Evolutionary conservation across 257 asterid genomes (phyloP).

Genomic region (Nicotiana knightiana): DNA sequence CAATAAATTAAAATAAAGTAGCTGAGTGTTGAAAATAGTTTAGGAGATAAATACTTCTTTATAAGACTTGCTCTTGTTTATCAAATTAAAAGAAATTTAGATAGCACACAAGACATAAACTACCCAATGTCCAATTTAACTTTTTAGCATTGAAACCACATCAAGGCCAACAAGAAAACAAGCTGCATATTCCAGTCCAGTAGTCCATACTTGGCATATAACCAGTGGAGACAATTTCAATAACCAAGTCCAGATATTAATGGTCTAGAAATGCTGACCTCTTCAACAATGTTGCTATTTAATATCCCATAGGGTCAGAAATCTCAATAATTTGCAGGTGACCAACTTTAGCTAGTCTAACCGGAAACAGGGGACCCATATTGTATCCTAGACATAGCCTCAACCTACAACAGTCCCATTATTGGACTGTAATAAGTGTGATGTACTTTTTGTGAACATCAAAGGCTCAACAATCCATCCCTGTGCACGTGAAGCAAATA

Average conservation of each 20-base stretch:
- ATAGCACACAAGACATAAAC: not conserved
- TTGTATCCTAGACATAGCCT: conserved; percentile 18
- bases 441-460: not conserved
- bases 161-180: not conserved
- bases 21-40: not conserved
- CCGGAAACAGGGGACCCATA: conserved; percentile 32
- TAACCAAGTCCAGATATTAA: conserved; percentile 15
- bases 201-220: not conserved
- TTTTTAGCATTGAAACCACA: not conserved
- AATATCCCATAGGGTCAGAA: conserved; percentile 14
- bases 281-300: conserved; percentile 22
- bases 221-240: not conserved
- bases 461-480: conserved; percentile 1
- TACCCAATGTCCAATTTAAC: not conserved
- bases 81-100: too few relatives aligned
- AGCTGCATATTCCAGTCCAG: not conserved
- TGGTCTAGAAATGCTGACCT: conserved; percentile 29
- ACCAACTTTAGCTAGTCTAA: conserved; percentile 34
- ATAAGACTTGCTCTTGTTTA: too few relatives aligned
- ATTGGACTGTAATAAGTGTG: not conserved
- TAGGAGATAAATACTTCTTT: not conserved
- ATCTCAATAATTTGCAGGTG: conserved; percentile 24
- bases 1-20: not conserved
- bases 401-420: not conserved
- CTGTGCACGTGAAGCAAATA: not conserved